Evolutionary conservation across 2,329 filamentous ascomycete species (phyloP).

Genomic region (Fusarium setosum): DNA sequence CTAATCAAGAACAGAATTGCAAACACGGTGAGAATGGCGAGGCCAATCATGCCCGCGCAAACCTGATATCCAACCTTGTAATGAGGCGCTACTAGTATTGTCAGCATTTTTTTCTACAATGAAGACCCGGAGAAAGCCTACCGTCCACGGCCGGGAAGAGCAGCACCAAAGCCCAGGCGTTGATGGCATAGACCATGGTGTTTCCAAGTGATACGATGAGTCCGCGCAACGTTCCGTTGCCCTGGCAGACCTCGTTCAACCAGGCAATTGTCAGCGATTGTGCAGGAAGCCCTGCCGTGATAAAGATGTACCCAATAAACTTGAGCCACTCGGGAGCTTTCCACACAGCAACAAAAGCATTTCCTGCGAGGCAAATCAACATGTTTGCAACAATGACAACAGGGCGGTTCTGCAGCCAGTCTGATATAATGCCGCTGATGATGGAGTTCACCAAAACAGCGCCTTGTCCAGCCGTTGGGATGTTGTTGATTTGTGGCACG

Average conservation of each 20-base stretch:
- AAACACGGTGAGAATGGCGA: conserved; percentile 14
- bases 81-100: background rate
- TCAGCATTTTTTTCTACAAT: background rate
- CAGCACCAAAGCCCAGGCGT: conserved; percentile 16
- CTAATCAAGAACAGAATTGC: conserved; percentile 9
- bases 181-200: conserved; percentile 23
- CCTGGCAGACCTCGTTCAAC: conserved; percentile 22
- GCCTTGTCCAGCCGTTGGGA: conserved; percentile 48
- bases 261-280: conserved; percentile 19
- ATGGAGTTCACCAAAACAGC: conserved; percentile 22
- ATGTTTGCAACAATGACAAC: conserved; percentile 24
- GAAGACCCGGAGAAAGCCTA: too few relatives aligned
- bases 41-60: conserved; percentile 9
- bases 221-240: conserved; percentile 15
- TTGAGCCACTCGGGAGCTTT: conserved; percentile 15
- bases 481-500: conserved; percentile 55
- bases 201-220: conserved; percentile 20
- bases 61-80: conserved; percentile 21
- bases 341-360: conserved; percentile 16
- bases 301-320: conserved; percentile 22
- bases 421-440: conserved; percentile 16
- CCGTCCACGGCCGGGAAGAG: conserved; percentile 20
- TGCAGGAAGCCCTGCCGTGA: conserved; percentile 17
- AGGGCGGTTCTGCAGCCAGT: conserved; percentile 16
- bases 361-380: conserved; percentile 16